phyloP scores from a whole-genome alignment of 192 early-diverging fungal species.

The Mortierella antarctica region DNA sequence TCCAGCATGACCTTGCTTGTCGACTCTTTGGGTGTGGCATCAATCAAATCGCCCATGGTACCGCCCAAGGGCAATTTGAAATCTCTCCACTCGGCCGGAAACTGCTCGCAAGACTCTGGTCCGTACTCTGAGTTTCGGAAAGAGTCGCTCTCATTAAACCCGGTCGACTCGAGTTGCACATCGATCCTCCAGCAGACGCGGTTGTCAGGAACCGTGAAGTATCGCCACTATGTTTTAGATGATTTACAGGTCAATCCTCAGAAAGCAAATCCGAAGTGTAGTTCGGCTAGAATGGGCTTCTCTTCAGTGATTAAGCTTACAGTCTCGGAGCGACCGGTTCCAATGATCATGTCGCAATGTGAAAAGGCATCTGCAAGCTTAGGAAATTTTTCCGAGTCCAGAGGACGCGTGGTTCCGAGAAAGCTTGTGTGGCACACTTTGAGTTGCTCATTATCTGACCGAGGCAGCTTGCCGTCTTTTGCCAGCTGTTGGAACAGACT shows the following conservation, averaged over 20 bases:
- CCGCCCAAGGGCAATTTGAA: not conserved
- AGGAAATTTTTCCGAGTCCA: not conserved
- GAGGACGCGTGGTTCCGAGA: not conserved
- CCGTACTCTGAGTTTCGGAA: conserved; percentile 25
- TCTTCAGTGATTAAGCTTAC: not conserved
- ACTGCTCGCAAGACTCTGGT: conserved; percentile 3
- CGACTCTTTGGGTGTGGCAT: conserved; percentile 10
- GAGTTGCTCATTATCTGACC: not conserved
- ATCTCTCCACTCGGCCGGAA: conserved; percentile 4
- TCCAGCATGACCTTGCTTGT: conserved; percentile 15
- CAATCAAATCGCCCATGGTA: conserved; percentile 16
- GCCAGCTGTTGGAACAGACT: not conserved
- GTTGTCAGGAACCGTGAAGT: conserved; percentile 10
- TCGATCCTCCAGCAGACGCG: conserved; percentile 15
- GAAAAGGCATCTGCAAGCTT: not conserved
- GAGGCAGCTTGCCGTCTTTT: not conserved
- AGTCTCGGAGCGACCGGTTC: not conserved
- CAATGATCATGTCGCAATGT: not conserved
- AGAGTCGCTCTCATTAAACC: conserved; percentile 12
- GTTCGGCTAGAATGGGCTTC: too few species aligned
- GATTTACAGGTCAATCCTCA: too few species aligned
- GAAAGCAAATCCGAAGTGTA: too few species aligned
- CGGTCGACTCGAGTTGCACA: conserved; percentile 14
- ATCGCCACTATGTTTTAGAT: conserved; percentile 9
- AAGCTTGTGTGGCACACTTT: not conserved